Conservation (phyloP, 1,284 basidiomycete genomes). For the Boletellus deceptivus region DNA sequence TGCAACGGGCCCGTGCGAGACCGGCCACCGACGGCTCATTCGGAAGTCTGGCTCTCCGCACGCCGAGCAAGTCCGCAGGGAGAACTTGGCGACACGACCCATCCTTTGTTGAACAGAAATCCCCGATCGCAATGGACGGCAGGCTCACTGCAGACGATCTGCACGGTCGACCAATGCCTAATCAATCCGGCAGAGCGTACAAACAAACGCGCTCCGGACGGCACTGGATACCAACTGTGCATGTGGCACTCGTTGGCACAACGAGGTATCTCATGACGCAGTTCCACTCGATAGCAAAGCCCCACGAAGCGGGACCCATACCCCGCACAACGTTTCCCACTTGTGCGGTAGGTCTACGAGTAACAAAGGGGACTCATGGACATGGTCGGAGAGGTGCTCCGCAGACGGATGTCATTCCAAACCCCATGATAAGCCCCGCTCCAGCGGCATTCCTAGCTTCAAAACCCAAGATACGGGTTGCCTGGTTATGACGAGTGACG, state of each 20-base stretch:
- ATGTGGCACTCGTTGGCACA: slow-evolving; percentile 14
- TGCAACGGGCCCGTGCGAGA: slow-evolving; percentile 60
- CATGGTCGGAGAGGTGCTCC: slow-evolving; percentile 26
- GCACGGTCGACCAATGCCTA: slow-evolving; percentile 43
- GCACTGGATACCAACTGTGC: slow-evolving; percentile 19
- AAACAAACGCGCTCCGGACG: background rate
- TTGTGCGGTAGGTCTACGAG: slow-evolving; percentile 40
- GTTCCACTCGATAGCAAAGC: slow-evolving; percentile 47
- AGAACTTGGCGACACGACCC: slow-evolving; percentile 39
- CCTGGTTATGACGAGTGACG: slow-evolving; percentile 27
- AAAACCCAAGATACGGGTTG: slow-evolving; percentile 31
- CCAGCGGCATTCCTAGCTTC: slow-evolving; percentile 14
- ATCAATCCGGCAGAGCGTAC: slow-evolving; percentile 46
- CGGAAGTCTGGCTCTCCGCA: slow-evolving; percentile 24
- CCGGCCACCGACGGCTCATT: slow-evolving; percentile 44
- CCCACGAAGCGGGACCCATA: slow-evolving; percentile 48
- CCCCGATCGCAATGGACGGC: background rate
- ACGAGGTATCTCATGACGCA: slow-evolving; percentile 20
- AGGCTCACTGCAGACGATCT: slow-evolving; percentile 52
- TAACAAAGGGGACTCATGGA: slow-evolving; percentile 28
- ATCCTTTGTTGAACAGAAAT: background rate
- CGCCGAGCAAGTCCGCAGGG: slow-evolving; percentile 53
- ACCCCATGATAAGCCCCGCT: slow-evolving; percentile 23
- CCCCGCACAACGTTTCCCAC: slow-evolving; percentile 44
- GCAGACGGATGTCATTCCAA: slow-evolving; percentile 28